Conservation (phyloP, 805 yeast species). For the Saturnispora hagleri region DNA sequence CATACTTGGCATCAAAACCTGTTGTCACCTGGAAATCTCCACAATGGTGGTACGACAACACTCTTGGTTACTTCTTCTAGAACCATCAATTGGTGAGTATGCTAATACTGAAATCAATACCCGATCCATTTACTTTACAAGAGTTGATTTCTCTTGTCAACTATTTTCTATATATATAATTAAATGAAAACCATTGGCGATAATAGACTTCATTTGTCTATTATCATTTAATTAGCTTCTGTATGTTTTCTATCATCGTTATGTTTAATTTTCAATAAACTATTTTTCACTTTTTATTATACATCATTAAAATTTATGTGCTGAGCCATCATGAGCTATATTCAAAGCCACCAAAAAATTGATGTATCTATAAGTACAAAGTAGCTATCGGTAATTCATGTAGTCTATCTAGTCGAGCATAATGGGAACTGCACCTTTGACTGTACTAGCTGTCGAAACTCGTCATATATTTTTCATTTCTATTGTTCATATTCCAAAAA, state of each 20-base stretch:
- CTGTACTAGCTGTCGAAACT: too few relatives aligned
- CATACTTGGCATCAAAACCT: slow-evolving; percentile 7
- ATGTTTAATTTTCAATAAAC: background rate
- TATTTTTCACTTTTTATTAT: too few relatives aligned
- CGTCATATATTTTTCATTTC: too few relatives aligned
- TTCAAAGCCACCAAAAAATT: too few relatives aligned
- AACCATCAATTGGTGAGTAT: background rate
- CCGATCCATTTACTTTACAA: background rate
- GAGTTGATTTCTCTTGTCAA: background rate
- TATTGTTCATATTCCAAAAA: too few relatives aligned
- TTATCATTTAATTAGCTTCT: background rate
- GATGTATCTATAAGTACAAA: too few relatives aligned
- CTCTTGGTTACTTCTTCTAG: slow-evolving; percentile 24
- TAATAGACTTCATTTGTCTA: background rate
- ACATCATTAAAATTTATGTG: background rate
- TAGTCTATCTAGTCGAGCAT: too few relatives aligned
- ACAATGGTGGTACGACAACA: slow-evolving; percentile 25
- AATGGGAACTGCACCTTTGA: too few relatives aligned
- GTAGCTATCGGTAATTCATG: too few relatives aligned
- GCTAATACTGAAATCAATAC: background rate
- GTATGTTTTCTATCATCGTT: background rate
- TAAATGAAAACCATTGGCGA: background rate
- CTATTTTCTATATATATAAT: background rate
- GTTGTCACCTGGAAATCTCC: slow-evolving; percentile 12
- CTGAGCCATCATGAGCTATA: background rate